phyloP scores from a whole-genome alignment of 345 rosid species.

The Syzygium grande region DNA sequence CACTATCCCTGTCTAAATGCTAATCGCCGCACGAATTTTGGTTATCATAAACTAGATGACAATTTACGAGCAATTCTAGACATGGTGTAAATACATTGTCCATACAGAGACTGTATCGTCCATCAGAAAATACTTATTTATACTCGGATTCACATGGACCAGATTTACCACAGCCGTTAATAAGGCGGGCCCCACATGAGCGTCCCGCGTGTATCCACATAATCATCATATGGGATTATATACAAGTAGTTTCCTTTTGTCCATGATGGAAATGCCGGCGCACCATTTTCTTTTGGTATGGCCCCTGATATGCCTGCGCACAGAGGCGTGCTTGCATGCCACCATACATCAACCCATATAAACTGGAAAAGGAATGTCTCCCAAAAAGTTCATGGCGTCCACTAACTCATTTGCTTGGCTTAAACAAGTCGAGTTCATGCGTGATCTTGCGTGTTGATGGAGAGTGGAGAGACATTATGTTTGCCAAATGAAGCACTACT shows the following conservation, averaged over 20 bases:
- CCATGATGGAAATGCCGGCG: background rate
- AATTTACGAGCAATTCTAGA: background rate
- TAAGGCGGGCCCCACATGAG: background rate
- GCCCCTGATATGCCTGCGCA: background rate
- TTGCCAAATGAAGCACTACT: background rate
- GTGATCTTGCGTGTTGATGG: background rate
- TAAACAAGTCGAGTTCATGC: background rate
- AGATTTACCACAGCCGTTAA: background rate
- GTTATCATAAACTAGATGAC: background rate
- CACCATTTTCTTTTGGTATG: background rate
- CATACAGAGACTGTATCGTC: background rate
- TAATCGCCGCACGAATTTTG: background rate
- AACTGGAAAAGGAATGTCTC: background rate
- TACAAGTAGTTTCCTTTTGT: background rate
- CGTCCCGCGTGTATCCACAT: background rate
- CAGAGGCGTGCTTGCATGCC: background rate
- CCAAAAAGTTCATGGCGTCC: constrained; percentile 11
- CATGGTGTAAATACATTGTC: background rate
- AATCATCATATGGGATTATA: background rate
- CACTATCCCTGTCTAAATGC: background rate
- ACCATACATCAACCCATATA: background rate
- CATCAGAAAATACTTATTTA: background rate
- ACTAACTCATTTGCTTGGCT: background rate
- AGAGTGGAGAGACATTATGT: background rate
- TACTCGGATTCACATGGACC: background rate